These are phyloP conservation scores for Lecanosticta acicola DNA, from an alignment of 2,329 filamentous ascomycete species.

Conservation along the genomic window DNA sequence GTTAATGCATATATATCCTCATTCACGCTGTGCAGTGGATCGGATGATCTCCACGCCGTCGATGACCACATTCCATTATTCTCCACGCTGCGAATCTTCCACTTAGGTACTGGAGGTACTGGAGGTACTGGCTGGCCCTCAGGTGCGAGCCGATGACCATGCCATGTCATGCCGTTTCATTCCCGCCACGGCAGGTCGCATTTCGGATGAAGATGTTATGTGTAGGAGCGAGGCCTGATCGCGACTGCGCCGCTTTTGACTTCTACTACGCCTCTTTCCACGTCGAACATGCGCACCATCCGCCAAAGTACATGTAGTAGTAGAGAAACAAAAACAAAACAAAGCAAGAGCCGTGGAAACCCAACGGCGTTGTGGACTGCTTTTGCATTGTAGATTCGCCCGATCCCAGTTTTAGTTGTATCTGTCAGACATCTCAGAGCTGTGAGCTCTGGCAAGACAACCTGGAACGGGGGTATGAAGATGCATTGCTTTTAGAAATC, in stretches of 20 bases:
- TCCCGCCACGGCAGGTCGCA: constrained; percentile 50
- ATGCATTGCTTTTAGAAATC: not conserved
- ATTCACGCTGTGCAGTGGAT: constrained; percentile 45
- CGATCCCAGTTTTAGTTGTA: too few relatives aligned
- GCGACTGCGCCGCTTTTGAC: constrained; percentile 58
- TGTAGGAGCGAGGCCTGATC: constrained; percentile 57
- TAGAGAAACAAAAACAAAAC: too few relatives aligned
- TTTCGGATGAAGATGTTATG: constrained; percentile 53
- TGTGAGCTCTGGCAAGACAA: too few relatives aligned
- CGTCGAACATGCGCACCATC: constrained; percentile 46
- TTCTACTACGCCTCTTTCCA: constrained; percentile 50
- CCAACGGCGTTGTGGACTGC: too few relatives aligned
- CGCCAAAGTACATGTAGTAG: constrained; percentile 44
- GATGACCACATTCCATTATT: constrained; percentile 47
- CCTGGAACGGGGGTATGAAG: constrained; percentile 36
- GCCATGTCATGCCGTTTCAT: too few relatives aligned
- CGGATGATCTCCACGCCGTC: constrained; percentile 44
- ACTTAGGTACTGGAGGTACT: too few relatives aligned
- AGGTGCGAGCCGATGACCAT: constrained; percentile 48
- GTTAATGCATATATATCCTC: too few relatives aligned
- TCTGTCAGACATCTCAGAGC: too few relatives aligned
- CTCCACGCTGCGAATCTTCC: constrained; percentile 49
- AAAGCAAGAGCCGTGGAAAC: too few relatives aligned
- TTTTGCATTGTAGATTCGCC: too few relatives aligned
- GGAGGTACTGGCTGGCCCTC: constrained; percentile 53